These are phyloP conservation scores for Microbotryum silenes-acaulis DNA, from an alignment of 1,284 basidiomycete species.

Conservation along the genomic window DNA sequence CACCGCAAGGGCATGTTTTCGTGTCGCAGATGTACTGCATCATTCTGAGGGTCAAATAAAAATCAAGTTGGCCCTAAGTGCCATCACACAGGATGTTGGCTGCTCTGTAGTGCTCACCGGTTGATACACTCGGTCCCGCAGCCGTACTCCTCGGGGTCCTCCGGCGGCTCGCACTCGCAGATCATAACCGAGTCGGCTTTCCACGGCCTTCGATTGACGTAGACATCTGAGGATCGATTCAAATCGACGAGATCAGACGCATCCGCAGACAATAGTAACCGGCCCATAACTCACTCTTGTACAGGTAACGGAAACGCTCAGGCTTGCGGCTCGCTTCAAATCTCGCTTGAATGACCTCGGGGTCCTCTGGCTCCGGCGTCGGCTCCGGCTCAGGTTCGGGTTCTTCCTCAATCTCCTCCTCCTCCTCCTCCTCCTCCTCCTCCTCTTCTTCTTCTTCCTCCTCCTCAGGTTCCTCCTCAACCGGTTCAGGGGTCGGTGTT, in stretches of 20 bases:
- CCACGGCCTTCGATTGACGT: slow-evolving; percentile 13
- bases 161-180: slow-evolving; percentile 39
- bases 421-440: slow-evolving; percentile 5
- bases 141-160: slow-evolving; percentile 33
- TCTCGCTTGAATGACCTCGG: slow-evolving; percentile 3
- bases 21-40: slow-evolving; percentile 46
- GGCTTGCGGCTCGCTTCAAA: slow-evolving; percentile 34
- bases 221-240: slow-evolving; percentile 17
- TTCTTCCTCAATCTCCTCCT: slow-evolving; percentile 2
- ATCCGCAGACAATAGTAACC: slow-evolving; percentile 35
- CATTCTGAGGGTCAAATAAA: slow-evolving; percentile 29
- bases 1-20: slow-evolving; percentile 43
- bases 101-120: slow-evolving; percentile 29
- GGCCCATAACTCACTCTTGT: slow-evolving; percentile 35
- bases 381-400: neutral
- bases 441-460: neutral
- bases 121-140: slow-evolving; percentile 46
- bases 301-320: slow-evolving; percentile 40
- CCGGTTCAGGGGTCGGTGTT: too few species aligned
- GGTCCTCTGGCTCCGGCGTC: slow-evolving; percentile 4
- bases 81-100: too few species aligned
- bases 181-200: slow-evolving; percentile 32
- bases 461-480: too few species aligned
- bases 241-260: neutral
- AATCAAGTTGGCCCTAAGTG: neutral